Conservation (phyloP, 2,329 filamentous ascomycete species). For the Hypoxylon sp. region DNA sequence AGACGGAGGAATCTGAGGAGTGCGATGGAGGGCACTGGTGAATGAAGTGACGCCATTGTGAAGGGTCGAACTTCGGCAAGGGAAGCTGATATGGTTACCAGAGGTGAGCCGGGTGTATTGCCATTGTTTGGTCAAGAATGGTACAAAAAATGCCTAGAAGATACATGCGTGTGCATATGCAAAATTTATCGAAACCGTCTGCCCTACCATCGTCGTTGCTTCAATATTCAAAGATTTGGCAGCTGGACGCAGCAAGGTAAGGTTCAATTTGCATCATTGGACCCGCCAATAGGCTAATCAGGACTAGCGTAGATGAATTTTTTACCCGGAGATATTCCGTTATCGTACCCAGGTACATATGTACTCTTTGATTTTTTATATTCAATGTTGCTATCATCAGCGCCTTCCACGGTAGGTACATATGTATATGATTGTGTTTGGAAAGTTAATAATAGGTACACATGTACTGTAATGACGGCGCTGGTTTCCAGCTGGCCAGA, state of each 20-base stretch:
- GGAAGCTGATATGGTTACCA: constrained; percentile 24
- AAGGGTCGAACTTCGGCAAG: not conserved
- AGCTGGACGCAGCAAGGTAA: constrained; percentile 18
- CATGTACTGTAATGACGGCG: not conserved
- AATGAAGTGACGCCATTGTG: constrained; percentile 63
- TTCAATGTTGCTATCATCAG: not conserved
- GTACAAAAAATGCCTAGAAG: not conserved
- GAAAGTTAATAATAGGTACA: not conserved
- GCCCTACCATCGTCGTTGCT: constrained; percentile 8
- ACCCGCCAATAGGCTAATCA: constrained; percentile 22
- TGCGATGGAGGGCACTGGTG: constrained; percentile 66
- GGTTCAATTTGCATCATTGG: constrained; percentile 25
- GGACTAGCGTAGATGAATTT: constrained; percentile 1
- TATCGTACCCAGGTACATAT: constrained; percentile 12
- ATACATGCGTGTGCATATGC: not conserved
- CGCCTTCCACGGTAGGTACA: no score
- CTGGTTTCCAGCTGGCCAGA: not conserved
- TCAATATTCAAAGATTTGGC: constrained; percentile 10
- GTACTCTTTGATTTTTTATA: not conserved
- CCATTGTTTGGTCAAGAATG: constrained; percentile 16
- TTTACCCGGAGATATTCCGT: constrained; percentile 29
- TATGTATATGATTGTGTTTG: not conserved
- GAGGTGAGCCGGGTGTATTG: constrained; percentile 20
- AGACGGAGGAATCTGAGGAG: constrained; percentile 81
- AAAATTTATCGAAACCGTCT: constrained; percentile 24